Percentiles rank a stretch among this genome's conserved stretches.
Evolutionary conservation across 371 early-diverging fungal genomes (phyloP).

Genomic region (Lichtheimia hyalospora): DNA sequence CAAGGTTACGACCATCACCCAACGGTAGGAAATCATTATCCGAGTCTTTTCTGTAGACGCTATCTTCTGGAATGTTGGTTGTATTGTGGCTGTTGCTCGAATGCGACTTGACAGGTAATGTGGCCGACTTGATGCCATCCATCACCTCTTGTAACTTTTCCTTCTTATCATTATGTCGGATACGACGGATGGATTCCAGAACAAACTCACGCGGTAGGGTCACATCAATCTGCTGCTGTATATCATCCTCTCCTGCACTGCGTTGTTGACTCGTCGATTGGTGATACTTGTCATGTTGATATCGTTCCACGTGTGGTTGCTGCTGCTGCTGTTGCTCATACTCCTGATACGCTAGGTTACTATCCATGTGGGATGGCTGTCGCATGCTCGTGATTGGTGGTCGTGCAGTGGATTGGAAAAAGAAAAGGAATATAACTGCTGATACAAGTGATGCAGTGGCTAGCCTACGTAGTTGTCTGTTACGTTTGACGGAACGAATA

Average conservation of each 20-base stretch:
- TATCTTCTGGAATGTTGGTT: constrained; percentile 8
- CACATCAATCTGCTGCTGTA: constrained; percentile 8
- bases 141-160: constrained; percentile 4
- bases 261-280: neutral
- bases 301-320: constrained; percentile 2
- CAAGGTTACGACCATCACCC: constrained; percentile 12
- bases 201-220: constrained; percentile 14
- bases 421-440: constrained; percentile 4
- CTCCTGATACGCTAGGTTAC: too few species aligned
- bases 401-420: neutral
- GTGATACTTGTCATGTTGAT: neutral
- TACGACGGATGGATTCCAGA: constrained; percentile 11
- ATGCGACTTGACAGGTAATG: neutral
- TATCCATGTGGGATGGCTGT: too few species aligned
- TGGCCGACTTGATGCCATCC: neutral
- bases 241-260: neutral
- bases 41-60: constrained; percentile 10
- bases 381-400: neutral
- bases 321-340: neutral
- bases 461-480: constrained; percentile 12
- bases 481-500: constrained; percentile 18
- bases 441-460: constrained; percentile 5
- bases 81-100: constrained; percentile 3
- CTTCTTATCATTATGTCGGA: constrained; percentile 2
- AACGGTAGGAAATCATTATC: constrained; percentile 18